These are phyloP conservation scores for Pseudonitzschia delicatissima DNA, from an alignment of 108 stramenopile species.

Conservation along the genomic window DNA sequence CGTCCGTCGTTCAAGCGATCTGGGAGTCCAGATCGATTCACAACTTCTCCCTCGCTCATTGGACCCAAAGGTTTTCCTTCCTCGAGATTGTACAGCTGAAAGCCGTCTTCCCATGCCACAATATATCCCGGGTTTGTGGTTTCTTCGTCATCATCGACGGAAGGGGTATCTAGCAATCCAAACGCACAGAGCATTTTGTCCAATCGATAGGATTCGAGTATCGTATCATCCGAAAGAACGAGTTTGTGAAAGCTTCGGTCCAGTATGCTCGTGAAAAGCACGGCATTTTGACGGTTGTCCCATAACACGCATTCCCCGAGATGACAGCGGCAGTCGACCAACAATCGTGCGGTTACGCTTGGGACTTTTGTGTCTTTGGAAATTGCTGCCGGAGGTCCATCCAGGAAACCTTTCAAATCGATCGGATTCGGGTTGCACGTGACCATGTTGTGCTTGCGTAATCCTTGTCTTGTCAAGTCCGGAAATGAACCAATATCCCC, in stretches of 20 bases:
- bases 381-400: constrained; percentile 14
- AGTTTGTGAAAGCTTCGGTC: constrained; percentile 37
- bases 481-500: too few relatives aligned
- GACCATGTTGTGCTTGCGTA: neutral
- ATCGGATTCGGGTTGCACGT: constrained; percentile 14
- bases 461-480: too few relatives aligned
- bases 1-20: constrained; percentile 53
- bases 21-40: constrained; percentile 31
- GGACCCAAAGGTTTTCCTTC: constrained; percentile 2
- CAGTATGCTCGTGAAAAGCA: constrained; percentile 35
- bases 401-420: constrained; percentile 10
- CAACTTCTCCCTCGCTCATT: constrained; percentile 36
- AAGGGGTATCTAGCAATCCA: constrained; percentile 20
- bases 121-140: constrained; percentile 21
- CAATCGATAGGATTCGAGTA: constrained; percentile 13
- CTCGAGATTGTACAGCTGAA: constrained; percentile 40
- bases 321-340: constrained; percentile 30
- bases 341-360: constrained; percentile 22
- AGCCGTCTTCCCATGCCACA: constrained; percentile 52
- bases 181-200: constrained; percentile 40
- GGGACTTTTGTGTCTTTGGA: constrained; percentile 5
- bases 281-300: constrained; percentile 31
- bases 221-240: neutral
- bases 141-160: neutral
- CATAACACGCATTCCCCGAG: constrained; percentile 43